phyloP scores from a whole-genome alignment of 306 rosid species.

The Gastrolobium villosum region DNA sequence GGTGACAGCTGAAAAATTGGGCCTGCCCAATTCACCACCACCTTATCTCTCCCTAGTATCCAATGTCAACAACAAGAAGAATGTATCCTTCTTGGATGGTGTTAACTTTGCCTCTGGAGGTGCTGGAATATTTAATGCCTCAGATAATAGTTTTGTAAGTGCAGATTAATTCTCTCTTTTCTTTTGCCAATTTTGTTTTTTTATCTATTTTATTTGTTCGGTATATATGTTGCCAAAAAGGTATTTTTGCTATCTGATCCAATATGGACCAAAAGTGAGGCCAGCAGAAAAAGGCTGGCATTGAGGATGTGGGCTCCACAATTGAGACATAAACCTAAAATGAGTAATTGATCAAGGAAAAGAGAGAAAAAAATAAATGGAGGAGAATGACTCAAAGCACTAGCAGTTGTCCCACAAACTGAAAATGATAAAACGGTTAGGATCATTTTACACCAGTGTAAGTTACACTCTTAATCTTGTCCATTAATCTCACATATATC shows the following conservation, averaged over 20 bases:
- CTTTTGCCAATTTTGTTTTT: neutral
- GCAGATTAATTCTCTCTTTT: neutral
- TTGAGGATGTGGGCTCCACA: neutral
- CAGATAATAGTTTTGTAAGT: slow-evolving; percentile 61
- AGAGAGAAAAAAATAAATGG: neutral
- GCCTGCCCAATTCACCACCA: slow-evolving; percentile 73
- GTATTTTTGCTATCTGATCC: neutral
- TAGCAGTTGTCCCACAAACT: neutral
- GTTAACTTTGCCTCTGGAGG: slow-evolving; percentile 93
- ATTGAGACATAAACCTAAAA: neutral
- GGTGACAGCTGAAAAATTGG: slow-evolving; percentile 76
- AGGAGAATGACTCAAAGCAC: neutral
- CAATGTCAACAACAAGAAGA: slow-evolving; percentile 37
- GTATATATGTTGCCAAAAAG: neutral
- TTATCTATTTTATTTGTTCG: neutral
- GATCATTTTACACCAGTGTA: too few relatives aligned
- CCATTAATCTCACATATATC: too few relatives aligned
- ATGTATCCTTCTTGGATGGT: slow-evolving; percentile 57
- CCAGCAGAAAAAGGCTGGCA: too few relatives aligned
- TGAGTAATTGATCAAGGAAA: neutral
- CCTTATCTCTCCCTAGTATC: slow-evolving; percentile 72
- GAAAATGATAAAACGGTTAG: neutral
- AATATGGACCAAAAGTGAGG: neutral
- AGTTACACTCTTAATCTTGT: too few relatives aligned
- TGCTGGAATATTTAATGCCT: slow-evolving; percentile 76